These are phyloP conservation scores for Rosa persica DNA, from an alignment of 306 rosid genomes.

Conservation along the genomic window DNA sequence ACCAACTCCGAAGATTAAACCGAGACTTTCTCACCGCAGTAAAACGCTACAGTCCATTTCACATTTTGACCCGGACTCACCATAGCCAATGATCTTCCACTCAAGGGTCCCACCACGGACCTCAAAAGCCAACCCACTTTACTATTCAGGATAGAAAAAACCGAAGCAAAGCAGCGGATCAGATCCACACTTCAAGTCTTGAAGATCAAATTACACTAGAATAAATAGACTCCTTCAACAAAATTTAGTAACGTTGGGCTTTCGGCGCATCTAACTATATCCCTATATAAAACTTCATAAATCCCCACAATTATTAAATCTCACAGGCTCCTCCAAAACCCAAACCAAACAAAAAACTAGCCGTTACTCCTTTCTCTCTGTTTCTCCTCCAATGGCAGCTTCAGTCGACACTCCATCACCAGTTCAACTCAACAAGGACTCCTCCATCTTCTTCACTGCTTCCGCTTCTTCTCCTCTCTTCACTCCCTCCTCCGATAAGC, in stretches of 20 bases:
- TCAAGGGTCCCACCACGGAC: background rate
- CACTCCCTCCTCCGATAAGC: constrained; percentile 75
- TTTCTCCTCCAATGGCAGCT: constrained; percentile 44
- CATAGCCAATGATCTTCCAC: background rate
- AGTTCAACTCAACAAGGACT: constrained; percentile 43
- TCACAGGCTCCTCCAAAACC: constrained; percentile 17
- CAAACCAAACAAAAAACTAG: constrained; percentile 45
- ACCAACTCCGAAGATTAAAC: background rate
- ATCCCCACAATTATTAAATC: constrained; percentile 20
- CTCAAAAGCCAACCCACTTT: background rate
- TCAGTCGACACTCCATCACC: constrained; percentile 52
- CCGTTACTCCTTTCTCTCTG: constrained; percentile 51
- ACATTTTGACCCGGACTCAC: background rate
- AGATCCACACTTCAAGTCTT: background rate
- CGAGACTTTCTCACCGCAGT: background rate
- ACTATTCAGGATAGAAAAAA: background rate
- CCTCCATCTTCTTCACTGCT: constrained; percentile 26
- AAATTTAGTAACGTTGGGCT: constrained; percentile 51
- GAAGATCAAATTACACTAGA: background rate
- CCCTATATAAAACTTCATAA: background rate
- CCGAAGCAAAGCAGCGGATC: background rate
- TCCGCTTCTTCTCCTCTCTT: constrained; percentile 41
- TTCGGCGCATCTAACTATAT: constrained; percentile 11
- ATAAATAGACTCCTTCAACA: background rate
- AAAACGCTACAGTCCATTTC: background rate